Evolutionary conservation across 1,139 yeast species (phyloP).

Genomic region (Yamadazyma diddensiae): DNA sequence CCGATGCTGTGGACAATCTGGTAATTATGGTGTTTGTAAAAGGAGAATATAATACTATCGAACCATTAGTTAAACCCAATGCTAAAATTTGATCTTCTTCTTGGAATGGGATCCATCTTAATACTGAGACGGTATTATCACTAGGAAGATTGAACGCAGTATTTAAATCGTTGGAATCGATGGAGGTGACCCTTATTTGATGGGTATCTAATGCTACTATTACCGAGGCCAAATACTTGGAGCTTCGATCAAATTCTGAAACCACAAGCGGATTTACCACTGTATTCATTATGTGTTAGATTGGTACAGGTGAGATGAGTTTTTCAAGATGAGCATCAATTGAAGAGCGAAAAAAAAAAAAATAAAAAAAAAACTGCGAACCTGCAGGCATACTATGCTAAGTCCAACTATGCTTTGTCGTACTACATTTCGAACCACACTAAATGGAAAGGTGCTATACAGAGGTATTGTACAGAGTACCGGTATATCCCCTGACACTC

Average conservation of each 20-base stretch:
- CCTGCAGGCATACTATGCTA: slow-evolving; percentile 1
- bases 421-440: neutral
- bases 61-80: slow-evolving; percentile 66
- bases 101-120: slow-evolving; percentile 53
- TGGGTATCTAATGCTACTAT: slow-evolving; percentile 72
- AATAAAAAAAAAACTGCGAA: slow-evolving; percentile 1
- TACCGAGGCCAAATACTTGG: slow-evolving; percentile 63
- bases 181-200: slow-evolving; percentile 63
- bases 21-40: slow-evolving; percentile 52
- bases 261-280: slow-evolving; percentile 23
- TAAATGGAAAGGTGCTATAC: too few species aligned
- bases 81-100: slow-evolving; percentile 49
- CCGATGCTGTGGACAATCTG: slow-evolving; percentile 50
- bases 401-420: neutral
- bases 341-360: slow-evolving; percentile 1
- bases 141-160: slow-evolving; percentile 53
- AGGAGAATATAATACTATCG: slow-evolving; percentile 66
- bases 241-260: slow-evolving; percentile 53
- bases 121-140: slow-evolving; percentile 46
- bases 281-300: slow-evolving; percentile 2
- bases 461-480: neutral
- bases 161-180: slow-evolving; percentile 29
- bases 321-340: slow-evolving; percentile 3
- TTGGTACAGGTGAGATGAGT: slow-evolving; percentile 1
- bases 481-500: neutral